Evolutionary conservation across 768 basidiomycete genomes (phyloP), one percentile per base, ranked within the genome.

Genomic region (Hydnomerulius pinastri): DNA sequence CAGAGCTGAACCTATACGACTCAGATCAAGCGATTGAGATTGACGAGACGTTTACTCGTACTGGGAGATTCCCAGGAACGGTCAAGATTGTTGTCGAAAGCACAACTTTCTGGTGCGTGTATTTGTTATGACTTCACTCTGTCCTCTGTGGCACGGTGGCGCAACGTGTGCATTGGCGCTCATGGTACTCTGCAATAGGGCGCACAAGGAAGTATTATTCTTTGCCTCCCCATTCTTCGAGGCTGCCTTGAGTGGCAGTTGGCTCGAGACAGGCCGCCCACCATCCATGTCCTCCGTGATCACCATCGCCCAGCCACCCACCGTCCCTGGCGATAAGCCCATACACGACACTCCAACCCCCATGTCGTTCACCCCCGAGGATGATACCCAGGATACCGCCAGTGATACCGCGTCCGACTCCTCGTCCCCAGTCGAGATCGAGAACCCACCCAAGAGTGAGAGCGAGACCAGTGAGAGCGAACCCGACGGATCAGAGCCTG

Each of bases 151-250:
- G n/a, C n/a, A n/a, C 44, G 2, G 41, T 30, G 15, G 33, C 43
- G 50, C 46, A 42, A 38, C 53, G 40, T 25, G 43, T 38, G 6
- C 41, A 41, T 51, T 23, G 36, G 36, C 38, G 32, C 51, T 57
- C 30, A 54, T 43, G 29, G 20, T 43, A 47, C 43, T 32, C 25
- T 13, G 29, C 29, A 25, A 38, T 62, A 92, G 90, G 90, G 87
- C 88, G 1, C 93, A 96, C 71, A 93, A 91, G 66, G 92, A 95
- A 64, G 82, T 96, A 24, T 73, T 96, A 6, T 88, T 86, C 70
- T 96, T 93, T 64, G 88, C 92, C 4, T 94, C 92, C n/a, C 91
- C 93, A 0, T 96, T 96, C 76, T 96, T 96, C 67, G 87, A 94
- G 68, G 91, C 90, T 15, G 86, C 92, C 8, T 73, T 96, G 40